Base-by-base conservation (phyloP, 2,329 filamentous ascomycete genomes). In the Colletotrichum sp. region DNA sequence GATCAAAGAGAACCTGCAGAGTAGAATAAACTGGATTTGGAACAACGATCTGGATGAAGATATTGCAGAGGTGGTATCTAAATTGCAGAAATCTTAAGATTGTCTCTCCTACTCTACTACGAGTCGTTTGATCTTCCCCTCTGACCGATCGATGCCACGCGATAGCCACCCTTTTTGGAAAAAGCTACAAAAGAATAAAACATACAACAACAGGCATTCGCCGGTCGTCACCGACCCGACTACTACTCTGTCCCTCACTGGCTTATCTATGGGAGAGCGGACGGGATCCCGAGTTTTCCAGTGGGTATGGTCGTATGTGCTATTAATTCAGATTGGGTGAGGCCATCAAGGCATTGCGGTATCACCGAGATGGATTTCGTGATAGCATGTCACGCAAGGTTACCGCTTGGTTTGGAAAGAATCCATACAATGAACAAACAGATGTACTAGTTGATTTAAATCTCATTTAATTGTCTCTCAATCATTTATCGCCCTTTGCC, bases 311-410 rank as follows among this genome's bases (percentile, higher is more conserved):
- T 57, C 22, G 52, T 27, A 57, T 57, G 52, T 57, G 52, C 0
- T 13, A 0, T 2, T 2, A 0, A 3, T 1, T 0, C 5, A 1
- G 12, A 25, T 9, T 13, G 22, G 22, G 4, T 15, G 15, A 57
- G 8, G 1, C 2, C 2, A 57, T 57, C 22, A 27, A 57, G 52
- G 39, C 39, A 22, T 27, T 13, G 22, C 15, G 9, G 55, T 4
- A 12, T 59, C 8, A 19, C 15, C 11, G 15, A 28, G 13, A 28
- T 59, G 12, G 27, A 28, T 16, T 28, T 59, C 25, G 25, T 59
- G n/a, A 19, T 28, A 57, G 13, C 52, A 57, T 28, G 22, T 28
- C 55, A 59, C 13, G 9, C 7, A 59, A 59, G 8, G 55, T 28
- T 8, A 19, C 12, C 25, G 13, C 7, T 28, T 59, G 55, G 13